Conservation (phyloP, 768 basidiomycete species). For the Pluteus cervinus region DNA sequence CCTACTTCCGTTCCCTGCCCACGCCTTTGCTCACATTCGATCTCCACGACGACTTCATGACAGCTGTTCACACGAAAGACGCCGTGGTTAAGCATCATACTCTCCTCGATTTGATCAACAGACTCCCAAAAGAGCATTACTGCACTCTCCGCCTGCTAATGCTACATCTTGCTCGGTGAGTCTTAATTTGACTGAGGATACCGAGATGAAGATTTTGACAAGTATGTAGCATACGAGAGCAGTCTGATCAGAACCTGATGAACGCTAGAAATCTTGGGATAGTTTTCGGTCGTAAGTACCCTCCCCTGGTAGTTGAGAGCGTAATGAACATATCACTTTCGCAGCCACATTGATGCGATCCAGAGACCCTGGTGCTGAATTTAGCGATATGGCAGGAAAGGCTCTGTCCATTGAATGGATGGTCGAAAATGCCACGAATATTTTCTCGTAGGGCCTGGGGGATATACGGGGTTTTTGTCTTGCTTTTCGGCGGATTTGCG, state of each 20-base stretch:
- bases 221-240: constrained; percentile 47
- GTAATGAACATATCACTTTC: constrained; percentile 9
- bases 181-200: constrained; percentile 4
- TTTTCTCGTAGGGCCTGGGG: no score
- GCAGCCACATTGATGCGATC: constrained; percentile 93
- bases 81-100: constrained; percentile 48
- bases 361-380: constrained; percentile 79
- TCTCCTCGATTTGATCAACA: constrained; percentile 62
- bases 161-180: constrained; percentile 83
- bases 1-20: constrained; percentile 91
- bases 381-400: constrained; percentile 97
- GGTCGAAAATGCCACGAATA: constrained; percentile 73
- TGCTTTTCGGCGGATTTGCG: constrained; percentile 12
- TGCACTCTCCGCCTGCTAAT: constrained; percentile 76
- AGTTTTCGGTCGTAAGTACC: constrained; percentile 93
- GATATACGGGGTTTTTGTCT: no score
- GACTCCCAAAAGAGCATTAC: constrained; percentile 85
- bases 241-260: constrained; percentile 81
- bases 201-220: constrained; percentile 4
- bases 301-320: neutral
- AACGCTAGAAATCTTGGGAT: constrained; percentile 92
- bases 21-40: constrained; percentile 87
- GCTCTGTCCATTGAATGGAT: constrained; percentile 92
- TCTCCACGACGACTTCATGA: constrained; percentile 86
- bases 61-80: constrained; percentile 68